These are phyloP conservation scores for Dispira parvispora DNA, from an alignment of 192 early-diverging fungal genomes.

Conservation along the genomic window DNA sequence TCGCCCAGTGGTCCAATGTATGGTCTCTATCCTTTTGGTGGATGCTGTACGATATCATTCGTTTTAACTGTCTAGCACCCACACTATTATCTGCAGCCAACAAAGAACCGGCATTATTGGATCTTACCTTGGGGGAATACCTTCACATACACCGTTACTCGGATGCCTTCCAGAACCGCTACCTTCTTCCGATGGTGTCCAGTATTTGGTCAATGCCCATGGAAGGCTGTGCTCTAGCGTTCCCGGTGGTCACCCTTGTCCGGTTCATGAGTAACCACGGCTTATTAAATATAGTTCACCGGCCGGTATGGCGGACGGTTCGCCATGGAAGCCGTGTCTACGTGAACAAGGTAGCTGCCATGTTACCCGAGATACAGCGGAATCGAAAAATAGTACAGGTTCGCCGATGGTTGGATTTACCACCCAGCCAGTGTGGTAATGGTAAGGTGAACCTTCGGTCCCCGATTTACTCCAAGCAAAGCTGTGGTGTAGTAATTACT, in stretches of 20 bases:
- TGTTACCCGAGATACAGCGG: not conserved
- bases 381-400: not conserved
- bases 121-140: conserved; percentile 34
- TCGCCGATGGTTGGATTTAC: not conserved
- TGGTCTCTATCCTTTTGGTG: conserved; percentile 26
- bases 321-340: conserved; percentile 25
- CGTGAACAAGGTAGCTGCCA: not conserved
- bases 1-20: conserved; percentile 35
- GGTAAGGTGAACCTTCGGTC: too few relatives aligned
- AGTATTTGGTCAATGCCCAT: conserved; percentile 47
- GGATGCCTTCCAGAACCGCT: conserved; percentile 38
- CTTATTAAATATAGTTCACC: conserved; percentile 29
- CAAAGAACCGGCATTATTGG: conserved; percentile 7
- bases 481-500: conserved; percentile 14
- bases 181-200: conserved; percentile 47
- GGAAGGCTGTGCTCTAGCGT: conserved; percentile 31
- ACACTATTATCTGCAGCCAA: conserved; percentile 30
- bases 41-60: conserved; percentile 33
- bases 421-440: too few relatives aligned
- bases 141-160: conserved; percentile 33
- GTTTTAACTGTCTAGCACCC: conserved; percentile 35
- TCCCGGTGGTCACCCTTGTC: conserved; percentile 42
- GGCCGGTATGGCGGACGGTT: conserved; percentile 42
- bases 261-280: conserved; percentile 45
- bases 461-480: not conserved